phyloP scores from a whole-genome alignment of 2,329 filamentous ascomycete species.

The Hymenoscyphus scutula region DNA sequence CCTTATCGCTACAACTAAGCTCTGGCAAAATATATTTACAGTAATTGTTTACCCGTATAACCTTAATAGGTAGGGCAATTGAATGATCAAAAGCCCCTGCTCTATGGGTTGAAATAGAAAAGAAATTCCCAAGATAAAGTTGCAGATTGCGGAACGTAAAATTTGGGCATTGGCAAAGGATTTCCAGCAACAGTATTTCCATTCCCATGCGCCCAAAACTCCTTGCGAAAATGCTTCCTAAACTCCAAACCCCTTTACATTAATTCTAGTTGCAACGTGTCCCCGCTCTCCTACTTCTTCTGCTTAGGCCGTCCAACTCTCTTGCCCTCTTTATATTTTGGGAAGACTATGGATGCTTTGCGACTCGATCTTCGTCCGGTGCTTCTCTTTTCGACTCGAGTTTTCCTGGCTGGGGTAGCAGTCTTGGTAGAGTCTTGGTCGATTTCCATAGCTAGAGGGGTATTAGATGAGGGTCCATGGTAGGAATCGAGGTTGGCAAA shows the following conservation, averaged over 20 bases:
- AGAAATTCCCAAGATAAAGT: neutral
- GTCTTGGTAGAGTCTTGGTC: slow-evolving; percentile 44
- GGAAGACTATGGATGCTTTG: slow-evolving; percentile 61
- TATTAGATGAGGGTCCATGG: slow-evolving; percentile 11
- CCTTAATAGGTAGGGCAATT: neutral
- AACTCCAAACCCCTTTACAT: slow-evolving; percentile 10
- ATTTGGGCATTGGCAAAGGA: neutral
- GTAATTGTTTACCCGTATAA: neutral
- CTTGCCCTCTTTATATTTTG: slow-evolving; percentile 53
- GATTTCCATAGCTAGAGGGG: slow-evolving; percentile 54
- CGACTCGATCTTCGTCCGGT: slow-evolving; percentile 37
- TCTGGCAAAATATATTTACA: neutral
- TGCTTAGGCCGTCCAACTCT: slow-evolving; percentile 38
- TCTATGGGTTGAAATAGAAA: neutral
- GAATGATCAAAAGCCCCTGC: neutral
- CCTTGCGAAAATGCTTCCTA: slow-evolving; percentile 12
- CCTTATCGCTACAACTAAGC: neutral
- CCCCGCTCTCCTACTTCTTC: slow-evolving; percentile 27
- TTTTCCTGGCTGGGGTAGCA: slow-evolving; percentile 43
- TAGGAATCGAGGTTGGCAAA: neutral
- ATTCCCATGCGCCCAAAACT: slow-evolving; percentile 11
- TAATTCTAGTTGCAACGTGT: neutral
- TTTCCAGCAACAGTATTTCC: slow-evolving; percentile 2
- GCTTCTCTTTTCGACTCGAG: slow-evolving; percentile 54
- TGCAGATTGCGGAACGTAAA: neutral